These are phyloP conservation scores for Cymbopogon flexuosus DNA, from an alignment of 202 grass and related monocot species.

Conservation along the genomic window DNA sequence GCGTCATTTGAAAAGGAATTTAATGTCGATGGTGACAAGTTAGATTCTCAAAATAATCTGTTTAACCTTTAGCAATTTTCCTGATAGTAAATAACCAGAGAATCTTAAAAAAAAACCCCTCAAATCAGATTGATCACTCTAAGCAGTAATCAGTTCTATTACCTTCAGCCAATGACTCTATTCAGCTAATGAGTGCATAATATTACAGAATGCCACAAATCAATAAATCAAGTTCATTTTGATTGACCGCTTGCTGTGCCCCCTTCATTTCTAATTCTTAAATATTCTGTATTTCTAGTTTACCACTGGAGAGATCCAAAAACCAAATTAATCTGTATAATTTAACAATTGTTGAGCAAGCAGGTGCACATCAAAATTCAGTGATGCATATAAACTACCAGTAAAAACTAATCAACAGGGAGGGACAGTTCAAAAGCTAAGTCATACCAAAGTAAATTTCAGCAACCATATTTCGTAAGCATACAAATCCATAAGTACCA, in stretches of 20 bases:
- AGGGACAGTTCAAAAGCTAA: not conserved
- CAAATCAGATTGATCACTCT: not conserved
- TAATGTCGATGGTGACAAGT: not conserved
- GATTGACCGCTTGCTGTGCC: not conserved
- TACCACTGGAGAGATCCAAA: not conserved
- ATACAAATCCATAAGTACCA: not conserved
- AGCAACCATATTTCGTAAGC: not conserved
- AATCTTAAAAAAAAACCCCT: not conserved
- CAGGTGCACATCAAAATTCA: not conserved
- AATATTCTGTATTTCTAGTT: not conserved
- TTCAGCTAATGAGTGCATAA: not conserved
- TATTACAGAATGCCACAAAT: constrained; percentile 3
- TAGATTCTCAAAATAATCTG: constrained; percentile 2
- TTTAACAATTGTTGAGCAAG: not conserved
- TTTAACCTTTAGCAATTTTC: not conserved
- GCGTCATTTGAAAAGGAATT: not conserved
- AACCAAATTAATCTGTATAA: not conserved
- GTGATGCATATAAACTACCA: not conserved
- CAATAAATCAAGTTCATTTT: not conserved
- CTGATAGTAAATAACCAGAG: not conserved
- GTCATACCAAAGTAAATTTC: not conserved
- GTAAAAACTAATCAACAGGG: not conserved
- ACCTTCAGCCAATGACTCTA: not conserved
- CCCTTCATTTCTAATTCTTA: not conserved
- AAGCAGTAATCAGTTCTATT: not conserved